Evolutionary conservation across 495 filamentous ascomycete species (phyloP).

Genomic region (Aspergillus indologenus): DNA sequence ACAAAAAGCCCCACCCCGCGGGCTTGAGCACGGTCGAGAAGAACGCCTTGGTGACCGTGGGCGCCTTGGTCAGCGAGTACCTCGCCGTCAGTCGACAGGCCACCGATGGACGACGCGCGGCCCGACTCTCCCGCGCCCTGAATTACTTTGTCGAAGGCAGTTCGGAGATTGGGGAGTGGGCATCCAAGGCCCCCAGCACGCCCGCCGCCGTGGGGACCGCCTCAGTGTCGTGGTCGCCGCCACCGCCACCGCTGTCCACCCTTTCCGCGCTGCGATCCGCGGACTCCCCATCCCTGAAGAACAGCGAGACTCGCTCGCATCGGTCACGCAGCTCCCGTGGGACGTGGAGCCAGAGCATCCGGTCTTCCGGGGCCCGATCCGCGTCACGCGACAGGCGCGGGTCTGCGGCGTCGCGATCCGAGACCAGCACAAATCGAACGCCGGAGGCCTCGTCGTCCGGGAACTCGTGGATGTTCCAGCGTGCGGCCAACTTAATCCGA

Average conservation of each 20-base stretch:
- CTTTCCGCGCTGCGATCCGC: not conserved
- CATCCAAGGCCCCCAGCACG: slow-evolving; percentile 26
- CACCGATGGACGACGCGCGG: slow-evolving; percentile 54
- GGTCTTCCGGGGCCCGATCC: slow-evolving; percentile 10
- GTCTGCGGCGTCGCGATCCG: slow-evolving; percentile 22
- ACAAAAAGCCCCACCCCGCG: slow-evolving; percentile 39
- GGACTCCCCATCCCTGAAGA: not conserved
- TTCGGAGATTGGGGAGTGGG: slow-evolving; percentile 36
- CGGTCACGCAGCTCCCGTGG: not conserved
- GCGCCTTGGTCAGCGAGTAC: slow-evolving; percentile 59
- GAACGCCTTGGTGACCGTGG: slow-evolving; percentile 47
- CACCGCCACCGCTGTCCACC: slow-evolving; percentile 31
- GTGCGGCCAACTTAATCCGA: slow-evolving; percentile 56
- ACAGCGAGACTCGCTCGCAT: not conserved
- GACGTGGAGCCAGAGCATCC: not conserved
- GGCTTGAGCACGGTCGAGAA: slow-evolving; percentile 34
- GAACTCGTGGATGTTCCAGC: slow-evolving; percentile 47
- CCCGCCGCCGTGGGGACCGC: slow-evolving; percentile 22
- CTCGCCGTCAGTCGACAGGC: slow-evolving; percentile 56
- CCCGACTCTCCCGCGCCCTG: slow-evolving; percentile 58
- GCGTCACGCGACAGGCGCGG: slow-evolving; percentile 34
- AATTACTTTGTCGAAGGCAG: slow-evolving; percentile 61
- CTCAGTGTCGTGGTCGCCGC: slow-evolving; percentile 12
- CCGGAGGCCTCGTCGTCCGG: slow-evolving; percentile 40
- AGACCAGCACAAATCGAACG: slow-evolving; percentile 1